phyloP scores from a whole-genome alignment of 2,329 filamentous ascomycete genomes.

The Phialophora verrucosa region DNA sequence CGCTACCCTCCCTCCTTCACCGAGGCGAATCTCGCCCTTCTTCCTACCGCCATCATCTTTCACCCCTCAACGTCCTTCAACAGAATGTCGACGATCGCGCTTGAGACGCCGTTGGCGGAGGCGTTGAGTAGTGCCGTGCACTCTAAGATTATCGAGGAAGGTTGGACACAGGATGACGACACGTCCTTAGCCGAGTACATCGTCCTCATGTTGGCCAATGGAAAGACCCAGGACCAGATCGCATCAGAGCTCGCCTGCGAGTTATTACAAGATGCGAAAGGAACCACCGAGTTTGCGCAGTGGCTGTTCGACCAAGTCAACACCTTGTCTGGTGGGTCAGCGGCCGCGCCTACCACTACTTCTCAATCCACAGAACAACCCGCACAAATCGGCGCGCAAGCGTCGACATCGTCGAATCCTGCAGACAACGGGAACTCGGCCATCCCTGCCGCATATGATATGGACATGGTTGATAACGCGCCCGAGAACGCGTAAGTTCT shows the following conservation, averaged over 20 bases:
- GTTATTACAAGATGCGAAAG: constrained; percentile 83
- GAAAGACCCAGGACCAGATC: constrained; percentile 89
- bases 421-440: constrained; percentile 62
- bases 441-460: constrained; percentile 38
- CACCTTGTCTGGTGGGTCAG: constrained; percentile 29
- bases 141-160: constrained; percentile 88
- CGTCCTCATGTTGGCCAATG: constrained; percentile 94
- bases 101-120: constrained; percentile 82
- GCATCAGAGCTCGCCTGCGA: constrained; percentile 86
- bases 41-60: background rate
- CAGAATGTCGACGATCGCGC: constrained; percentile 47
- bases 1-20: constrained; percentile 8
- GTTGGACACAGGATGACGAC: constrained; percentile 84
- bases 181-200: constrained; percentile 93
- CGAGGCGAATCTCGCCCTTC: constrained; percentile 19
- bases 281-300: constrained; percentile 79
- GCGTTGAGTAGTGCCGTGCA: constrained; percentile 83
- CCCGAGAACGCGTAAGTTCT: constrained; percentile 40
- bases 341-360: constrained; percentile 12
- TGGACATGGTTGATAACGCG: constrained; percentile 38
- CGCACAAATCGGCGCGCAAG: constrained; percentile 60
- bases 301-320: constrained; percentile 93
- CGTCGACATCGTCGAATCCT: constrained; percentile 29
- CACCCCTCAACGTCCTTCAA: background rate
- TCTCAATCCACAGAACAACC: constrained; percentile 62